phyloP scores from a whole-genome alignment of 257 asterid species.

The Fraxinus cuspidata region DNA sequence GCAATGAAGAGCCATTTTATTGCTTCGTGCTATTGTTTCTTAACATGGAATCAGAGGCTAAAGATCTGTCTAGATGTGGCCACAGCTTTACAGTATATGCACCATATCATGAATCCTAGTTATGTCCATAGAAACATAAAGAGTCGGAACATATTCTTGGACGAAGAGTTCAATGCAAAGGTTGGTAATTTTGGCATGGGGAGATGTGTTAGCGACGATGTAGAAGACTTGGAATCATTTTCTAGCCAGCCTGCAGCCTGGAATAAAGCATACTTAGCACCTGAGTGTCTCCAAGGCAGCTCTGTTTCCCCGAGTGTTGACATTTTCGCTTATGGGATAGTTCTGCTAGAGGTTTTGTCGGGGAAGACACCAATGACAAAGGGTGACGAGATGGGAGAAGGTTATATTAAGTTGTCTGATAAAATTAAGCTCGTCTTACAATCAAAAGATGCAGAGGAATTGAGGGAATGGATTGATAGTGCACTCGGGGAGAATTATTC shows the following conservation, averaged over 20 bases:
- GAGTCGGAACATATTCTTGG: constrained; percentile 66
- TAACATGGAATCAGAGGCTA: constrained; percentile 73
- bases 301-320: constrained; percentile 45
- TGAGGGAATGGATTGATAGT: constrained; percentile 74
- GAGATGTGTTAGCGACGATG: constrained; percentile 29
- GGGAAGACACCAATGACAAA: constrained; percentile 48
- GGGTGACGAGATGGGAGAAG: constrained; percentile 31
- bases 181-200: constrained; percentile 76
- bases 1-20: constrained; percentile 89
- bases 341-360: constrained; percentile 70
- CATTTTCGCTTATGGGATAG: constrained; percentile 69
- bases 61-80: constrained; percentile 71
- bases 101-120: constrained; percentile 65
- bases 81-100: constrained; percentile 73
- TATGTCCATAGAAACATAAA: constrained; percentile 60
- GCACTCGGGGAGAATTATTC: constrained; percentile 69
- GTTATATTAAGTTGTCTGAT: constrained; percentile 30
- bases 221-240: constrained; percentile 28
- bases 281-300: constrained; percentile 42
- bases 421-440: constrained; percentile 50
- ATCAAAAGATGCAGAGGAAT: constrained; percentile 48
- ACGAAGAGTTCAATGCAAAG: constrained; percentile 70
- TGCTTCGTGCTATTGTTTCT: constrained; percentile 76
- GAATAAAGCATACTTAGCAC: constrained; percentile 59
- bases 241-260: constrained; percentile 25